phyloP scores from a whole-genome alignment of 2,329 filamentous ascomycete genomes.

The Cladosporium sphaerospermum region DNA sequence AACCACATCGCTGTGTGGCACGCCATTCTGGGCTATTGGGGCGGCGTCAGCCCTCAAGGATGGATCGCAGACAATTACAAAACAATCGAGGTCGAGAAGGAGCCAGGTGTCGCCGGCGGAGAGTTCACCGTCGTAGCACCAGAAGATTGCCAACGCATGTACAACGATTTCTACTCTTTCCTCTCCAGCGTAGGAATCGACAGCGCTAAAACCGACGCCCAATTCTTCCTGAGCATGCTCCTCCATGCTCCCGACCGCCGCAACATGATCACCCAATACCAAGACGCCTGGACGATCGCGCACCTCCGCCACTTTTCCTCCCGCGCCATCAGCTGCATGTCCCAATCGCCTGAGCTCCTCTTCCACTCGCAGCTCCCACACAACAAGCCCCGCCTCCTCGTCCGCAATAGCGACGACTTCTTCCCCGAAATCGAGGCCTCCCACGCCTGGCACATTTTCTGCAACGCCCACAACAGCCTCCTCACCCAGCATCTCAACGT shows the following conservation, averaged over 20 bases:
- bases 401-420: slow-evolving; percentile 87
- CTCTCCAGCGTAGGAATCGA: slow-evolving; percentile 69
- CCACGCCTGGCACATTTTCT: slow-evolving; percentile 93
- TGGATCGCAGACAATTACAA: slow-evolving; percentile 72
- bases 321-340: slow-evolving; percentile 89
- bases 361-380: slow-evolving; percentile 76
- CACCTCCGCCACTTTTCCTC: slow-evolving; percentile 71
- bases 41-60: slow-evolving; percentile 70
- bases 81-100: slow-evolving; percentile 55
- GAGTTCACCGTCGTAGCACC: slow-evolving; percentile 68
- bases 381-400: slow-evolving; percentile 65
- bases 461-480: slow-evolving; percentile 83
- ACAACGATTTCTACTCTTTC: slow-evolving; percentile 87
- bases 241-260: slow-evolving; percentile 62
- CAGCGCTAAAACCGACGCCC: slow-evolving; percentile 86
- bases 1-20: slow-evolving; percentile 92
- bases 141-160: slow-evolving; percentile 69
- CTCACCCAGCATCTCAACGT: slow-evolving; percentile 80
- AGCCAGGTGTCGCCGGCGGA: slow-evolving; percentile 52
- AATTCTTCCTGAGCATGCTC: slow-evolving; percentile 80
- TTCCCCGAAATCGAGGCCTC: slow-evolving; percentile 75
- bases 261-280: slow-evolving; percentile 66
- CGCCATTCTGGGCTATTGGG: slow-evolving; percentile 83
- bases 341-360: slow-evolving; percentile 75
- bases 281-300: slow-evolving; percentile 78